Evolutionary conservation across 2,329 filamentous ascomycete species (phyloP), one percentile per base, ranked within the genome.

Genomic region (Neocucurbitaria cava): DNA sequence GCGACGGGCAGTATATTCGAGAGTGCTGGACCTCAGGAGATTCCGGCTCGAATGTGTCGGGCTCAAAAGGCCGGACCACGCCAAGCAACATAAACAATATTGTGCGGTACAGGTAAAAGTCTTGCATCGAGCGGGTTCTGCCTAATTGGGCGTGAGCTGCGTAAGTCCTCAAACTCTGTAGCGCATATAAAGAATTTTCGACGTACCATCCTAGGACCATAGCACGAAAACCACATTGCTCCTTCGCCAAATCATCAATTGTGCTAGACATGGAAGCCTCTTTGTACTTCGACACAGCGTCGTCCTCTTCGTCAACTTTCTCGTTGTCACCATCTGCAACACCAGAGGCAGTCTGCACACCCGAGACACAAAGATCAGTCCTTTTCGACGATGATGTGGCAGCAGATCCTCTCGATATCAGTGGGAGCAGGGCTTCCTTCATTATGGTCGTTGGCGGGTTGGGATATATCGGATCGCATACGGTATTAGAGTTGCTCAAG

Each of bases 391-490:
- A 81, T 76, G 76, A 78, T 61, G 70, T 77, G 39, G 61, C 76
- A 5, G 74, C 76, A 20, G 77, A 79, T 47, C 68, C 80, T 53
- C 65, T 81, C 43, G 73, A 74, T 49, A 73, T 77, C 56, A 66
- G 72, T 36, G 72, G 72, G 30, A 58, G 68, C 18, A 56, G 57
- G 24, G 70, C 79, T 44, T 69, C 74, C 30, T 79, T 81, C 61
- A 81, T 78, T 41, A 75, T 85, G 62, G 82, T 85, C 24, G 80
- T 83, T 33, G 82, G 82, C 18, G 82, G 82, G 9, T 77, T 83
- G 13, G 82, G 82, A 6, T 85, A 82, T 68, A 85, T 85, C 49
- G 83, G 83, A 24, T 84, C 82, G 2, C 83, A 85, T 66, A 85
- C 83, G 0, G 77, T 79, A 1, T 73, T 85, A 0, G 82, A 85